Evolutionary conservation across 257 asterid species (phyloP).

Genomic region (Voacanga thouarsii): DNA sequence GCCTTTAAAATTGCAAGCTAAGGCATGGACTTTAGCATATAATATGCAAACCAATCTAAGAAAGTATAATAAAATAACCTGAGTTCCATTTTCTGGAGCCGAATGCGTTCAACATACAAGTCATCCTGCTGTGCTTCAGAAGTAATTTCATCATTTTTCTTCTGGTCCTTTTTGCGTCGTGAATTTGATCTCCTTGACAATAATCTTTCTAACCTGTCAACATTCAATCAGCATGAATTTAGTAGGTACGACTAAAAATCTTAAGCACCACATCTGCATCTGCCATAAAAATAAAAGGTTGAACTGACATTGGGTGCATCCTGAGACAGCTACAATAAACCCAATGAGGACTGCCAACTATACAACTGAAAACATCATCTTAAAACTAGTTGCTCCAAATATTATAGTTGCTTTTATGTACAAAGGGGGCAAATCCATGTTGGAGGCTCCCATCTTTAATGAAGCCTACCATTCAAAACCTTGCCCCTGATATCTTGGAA

Average conservation of each 20-base stretch:
- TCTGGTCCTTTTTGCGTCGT: slow-evolving; percentile 37
- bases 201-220: slow-evolving; percentile 56
- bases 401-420: not conserved
- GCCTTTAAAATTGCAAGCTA: not conserved
- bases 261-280: slow-evolving; percentile 2
- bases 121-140: slow-evolving; percentile 49
- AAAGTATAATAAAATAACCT: slow-evolving; percentile 41
- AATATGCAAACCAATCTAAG: not conserved
- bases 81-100: slow-evolving; percentile 81
- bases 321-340: not conserved
- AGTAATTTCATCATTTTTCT: slow-evolving; percentile 46
- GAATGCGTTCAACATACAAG: slow-evolving; percentile 79
- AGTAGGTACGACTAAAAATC: not conserved
- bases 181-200: slow-evolving; percentile 55
- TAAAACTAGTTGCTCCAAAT: slow-evolving; percentile 4
- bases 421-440: not conserved
- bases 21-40: not conserved
- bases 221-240: not conserved
- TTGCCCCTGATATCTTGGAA: not conserved
- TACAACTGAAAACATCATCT: slow-evolving; percentile 5
- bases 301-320: not conserved
- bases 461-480: not conserved
- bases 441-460: not conserved
- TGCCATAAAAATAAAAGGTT: not conserved
- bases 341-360: not conserved